Evolutionary conservation across 345 rosid genomes (phyloP).

Genomic region (Populus pruinosa): DNA sequence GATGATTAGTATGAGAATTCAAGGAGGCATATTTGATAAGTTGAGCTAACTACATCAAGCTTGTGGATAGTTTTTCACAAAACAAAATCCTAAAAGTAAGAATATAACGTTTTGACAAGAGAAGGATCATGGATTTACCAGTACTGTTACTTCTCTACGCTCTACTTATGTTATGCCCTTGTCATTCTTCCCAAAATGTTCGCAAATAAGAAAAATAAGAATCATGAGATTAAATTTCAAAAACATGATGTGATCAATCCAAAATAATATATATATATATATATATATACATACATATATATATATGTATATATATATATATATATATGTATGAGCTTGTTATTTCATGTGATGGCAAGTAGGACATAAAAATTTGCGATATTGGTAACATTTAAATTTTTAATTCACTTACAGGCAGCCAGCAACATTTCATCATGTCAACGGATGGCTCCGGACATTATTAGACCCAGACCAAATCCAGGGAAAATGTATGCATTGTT

Average conservation of each 20-base stretch:
- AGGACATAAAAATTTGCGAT: neutral
- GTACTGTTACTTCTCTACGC: too few relatives aligned
- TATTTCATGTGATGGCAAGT: neutral
- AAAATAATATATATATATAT: too few relatives aligned
- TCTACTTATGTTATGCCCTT: neutral
- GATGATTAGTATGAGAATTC: too few relatives aligned
- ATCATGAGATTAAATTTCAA: neutral
- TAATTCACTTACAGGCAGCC: slow-evolving; percentile 62
- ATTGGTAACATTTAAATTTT: neutral
- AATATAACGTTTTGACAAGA: too few relatives aligned
- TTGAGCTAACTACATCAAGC: too few relatives aligned
- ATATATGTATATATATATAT: too few relatives aligned
- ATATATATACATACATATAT: too few relatives aligned
- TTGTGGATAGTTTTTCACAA: too few relatives aligned
- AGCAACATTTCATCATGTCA: slow-evolving; percentile 95
- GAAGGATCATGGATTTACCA: too few relatives aligned
- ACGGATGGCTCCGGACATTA: slow-evolving; percentile 93
- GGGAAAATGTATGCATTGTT: slow-evolving; percentile 98
- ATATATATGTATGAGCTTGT: neutral
- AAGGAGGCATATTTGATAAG: too few relatives aligned
- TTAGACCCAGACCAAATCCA: slow-evolving; percentile 87
- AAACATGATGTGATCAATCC: neutral
- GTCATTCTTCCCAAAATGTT: neutral
- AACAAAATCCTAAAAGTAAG: neutral
- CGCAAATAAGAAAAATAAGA: too few relatives aligned